Conservation (phyloP, 257 asterid species). For the Rauvolfia tetraphylla region DNA sequence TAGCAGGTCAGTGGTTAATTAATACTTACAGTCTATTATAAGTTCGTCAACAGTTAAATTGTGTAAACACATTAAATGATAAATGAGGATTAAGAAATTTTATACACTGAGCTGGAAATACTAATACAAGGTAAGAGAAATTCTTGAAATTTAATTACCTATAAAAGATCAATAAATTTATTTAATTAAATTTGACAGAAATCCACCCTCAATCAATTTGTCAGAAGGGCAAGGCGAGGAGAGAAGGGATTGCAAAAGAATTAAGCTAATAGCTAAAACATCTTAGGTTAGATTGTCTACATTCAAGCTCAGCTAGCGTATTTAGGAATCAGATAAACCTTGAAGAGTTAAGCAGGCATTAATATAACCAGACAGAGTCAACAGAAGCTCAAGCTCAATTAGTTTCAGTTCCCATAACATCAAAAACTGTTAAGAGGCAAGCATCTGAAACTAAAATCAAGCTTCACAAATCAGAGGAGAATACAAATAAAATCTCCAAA, state of each 20-base stretch:
- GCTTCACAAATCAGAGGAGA: background rate
- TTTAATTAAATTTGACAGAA: background rate
- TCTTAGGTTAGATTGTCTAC: too few relatives aligned
- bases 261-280: background rate
- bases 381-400: background rate
- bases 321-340: background rate
- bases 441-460: background rate
- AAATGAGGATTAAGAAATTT: background rate
- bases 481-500: background rate
- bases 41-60: background rate
- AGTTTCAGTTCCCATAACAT: constrained; percentile 1
- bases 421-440: background rate
- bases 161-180: background rate
- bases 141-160: background rate
- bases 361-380: background rate
- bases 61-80: background rate
- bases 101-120: background rate
- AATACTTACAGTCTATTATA: background rate
- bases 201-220: background rate
- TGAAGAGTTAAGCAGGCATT: background rate
- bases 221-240: background rate
- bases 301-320: background rate
- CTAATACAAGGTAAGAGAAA: background rate
- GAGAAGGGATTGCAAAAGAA: too few relatives aligned
- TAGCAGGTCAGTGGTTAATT: background rate